These are phyloP conservation scores for Acacia acuminata DNA, from an alignment of 306 rosid species.

Conservation along the genomic window DNA sequence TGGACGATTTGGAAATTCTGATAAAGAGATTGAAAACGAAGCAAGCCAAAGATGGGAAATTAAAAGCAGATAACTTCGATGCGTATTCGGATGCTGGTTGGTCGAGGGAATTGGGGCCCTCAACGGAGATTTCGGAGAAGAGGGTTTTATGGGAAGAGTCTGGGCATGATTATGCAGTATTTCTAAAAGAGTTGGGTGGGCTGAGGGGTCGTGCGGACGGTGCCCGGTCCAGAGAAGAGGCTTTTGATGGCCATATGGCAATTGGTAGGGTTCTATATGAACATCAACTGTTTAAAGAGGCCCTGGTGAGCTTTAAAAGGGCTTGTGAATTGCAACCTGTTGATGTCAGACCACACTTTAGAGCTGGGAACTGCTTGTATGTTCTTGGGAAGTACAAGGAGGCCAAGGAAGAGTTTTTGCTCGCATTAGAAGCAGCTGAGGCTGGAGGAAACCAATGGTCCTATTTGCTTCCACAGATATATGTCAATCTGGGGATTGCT, in stretches of 20 bases:
- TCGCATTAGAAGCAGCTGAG: conserved; percentile 93
- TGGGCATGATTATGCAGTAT: conserved; percentile 74
- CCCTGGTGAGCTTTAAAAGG: conserved; percentile 81
- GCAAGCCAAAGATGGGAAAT: conserved; percentile 82
- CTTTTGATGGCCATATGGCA: conserved; percentile 98
- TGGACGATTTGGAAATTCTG: conserved; percentile 90
- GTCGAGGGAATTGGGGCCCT: conserved; percentile 94
- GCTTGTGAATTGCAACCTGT: conserved; percentile 98
- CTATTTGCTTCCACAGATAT: conserved; percentile 94
- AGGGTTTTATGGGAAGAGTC: conserved; percentile 88
- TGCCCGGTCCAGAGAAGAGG: conserved; percentile 92
- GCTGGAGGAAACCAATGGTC: conserved; percentile 97
- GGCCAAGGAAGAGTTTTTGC: conserved; percentile 86
- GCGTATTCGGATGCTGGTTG: conserved; percentile 95
- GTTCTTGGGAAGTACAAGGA: conserved; percentile 72
- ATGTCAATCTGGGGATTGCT: conserved; percentile 91
- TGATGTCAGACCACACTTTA: conserved; percentile 92
- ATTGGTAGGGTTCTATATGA: conserved; percentile 92
- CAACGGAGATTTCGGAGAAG: conserved; percentile 80
- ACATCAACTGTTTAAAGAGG: conserved; percentile 88
- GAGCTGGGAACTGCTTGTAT: conserved; percentile 91
- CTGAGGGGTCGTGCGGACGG: conserved; percentile 81
- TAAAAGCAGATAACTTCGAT: conserved; percentile 77
- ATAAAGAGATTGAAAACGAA: conserved; percentile 80
- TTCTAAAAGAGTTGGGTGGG: conserved; percentile 80